These are phyloP conservation scores for Ormosia semicastrata DNA, from an alignment of 306 rosid species.

Conservation along the genomic window DNA sequence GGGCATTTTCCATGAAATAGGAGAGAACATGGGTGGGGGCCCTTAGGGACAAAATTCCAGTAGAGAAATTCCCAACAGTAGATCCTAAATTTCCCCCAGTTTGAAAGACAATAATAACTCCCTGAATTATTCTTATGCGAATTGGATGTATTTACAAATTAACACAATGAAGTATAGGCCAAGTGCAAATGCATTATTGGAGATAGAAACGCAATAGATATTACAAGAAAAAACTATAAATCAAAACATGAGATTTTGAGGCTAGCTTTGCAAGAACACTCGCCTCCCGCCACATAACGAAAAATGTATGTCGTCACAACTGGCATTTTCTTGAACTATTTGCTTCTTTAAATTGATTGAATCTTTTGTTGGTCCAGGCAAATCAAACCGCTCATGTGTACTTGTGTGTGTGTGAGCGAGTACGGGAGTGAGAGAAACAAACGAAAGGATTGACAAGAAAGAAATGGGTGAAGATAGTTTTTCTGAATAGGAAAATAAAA, in stretches of 20 bases:
- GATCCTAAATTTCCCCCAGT: constrained; percentile 27
- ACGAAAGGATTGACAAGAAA: constrained; percentile 6
- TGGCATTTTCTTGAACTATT: constrained; percentile 16
- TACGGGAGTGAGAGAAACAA: background rate
- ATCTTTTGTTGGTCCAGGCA: constrained; percentile 29
- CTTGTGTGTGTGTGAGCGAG: background rate
- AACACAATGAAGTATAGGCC: constrained; percentile 13
- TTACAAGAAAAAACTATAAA: background rate
- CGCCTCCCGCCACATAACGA: constrained; percentile 13
- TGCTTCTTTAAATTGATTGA: background rate
- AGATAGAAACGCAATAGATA: background rate
- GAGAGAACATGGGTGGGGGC: constrained; percentile 33
- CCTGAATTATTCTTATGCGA: constrained; percentile 8
- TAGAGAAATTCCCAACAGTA: background rate
- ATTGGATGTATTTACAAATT: background rate
- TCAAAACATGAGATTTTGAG: constrained; percentile 5
- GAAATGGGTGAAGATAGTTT: constrained; percentile 28
- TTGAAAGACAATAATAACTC: constrained; percentile 19
- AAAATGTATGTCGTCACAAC: constrained; percentile 4
- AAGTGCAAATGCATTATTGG: constrained; percentile 30
- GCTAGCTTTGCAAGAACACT: constrained; percentile 11
- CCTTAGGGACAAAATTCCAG: constrained; percentile 23
- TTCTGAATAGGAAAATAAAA: background rate
- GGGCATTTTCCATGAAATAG: constrained; percentile 40
- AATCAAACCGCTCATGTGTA: constrained; percentile 24